phyloP scores from a whole-genome alignment of 306 rosid genomes.

The Abrus precatorius region DNA sequence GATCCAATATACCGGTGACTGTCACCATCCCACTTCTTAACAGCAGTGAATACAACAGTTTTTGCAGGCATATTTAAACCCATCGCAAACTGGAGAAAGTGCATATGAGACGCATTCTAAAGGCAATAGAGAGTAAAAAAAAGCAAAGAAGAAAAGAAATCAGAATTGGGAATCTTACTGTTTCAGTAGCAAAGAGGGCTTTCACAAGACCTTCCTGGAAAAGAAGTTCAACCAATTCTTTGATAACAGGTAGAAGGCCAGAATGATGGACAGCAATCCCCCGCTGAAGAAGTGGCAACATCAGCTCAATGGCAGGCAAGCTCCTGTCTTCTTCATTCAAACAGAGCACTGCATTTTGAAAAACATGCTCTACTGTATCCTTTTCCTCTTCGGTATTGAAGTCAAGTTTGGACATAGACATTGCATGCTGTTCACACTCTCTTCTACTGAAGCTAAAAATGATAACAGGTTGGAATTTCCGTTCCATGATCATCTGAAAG shows the following conservation, averaged over 20 bases:
- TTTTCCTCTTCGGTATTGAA: conserved; percentile 87
- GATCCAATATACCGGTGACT: conserved; percentile 96
- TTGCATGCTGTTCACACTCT: conserved; percentile 97
- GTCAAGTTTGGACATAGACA: conserved; percentile 97
- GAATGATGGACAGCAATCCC: conserved; percentile 99
- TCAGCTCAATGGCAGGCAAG: conserved; percentile 92
- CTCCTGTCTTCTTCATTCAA: conserved; percentile 93
- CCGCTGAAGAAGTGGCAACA: conserved; percentile 94
- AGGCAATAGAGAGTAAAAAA: conserved; percentile 26
- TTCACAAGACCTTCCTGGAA: conserved; percentile 99
- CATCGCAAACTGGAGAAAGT: conserved; percentile 89
- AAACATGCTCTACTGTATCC: conserved; percentile 82
- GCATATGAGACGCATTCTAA: conserved; percentile 28
- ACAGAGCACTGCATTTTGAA: conserved; percentile 85
- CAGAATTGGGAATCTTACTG: conserved; percentile 64
- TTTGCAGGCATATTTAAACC: conserved; percentile 99
- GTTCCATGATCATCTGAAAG: conserved; percentile 95
- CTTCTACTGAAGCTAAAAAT: conserved; percentile 97
- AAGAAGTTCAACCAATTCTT: conserved; percentile 96
- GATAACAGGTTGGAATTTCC: conserved; percentile 95
- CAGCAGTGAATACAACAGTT: conserved; percentile 96
- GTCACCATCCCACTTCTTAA: conserved; percentile 99
- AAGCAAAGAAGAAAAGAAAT: conserved; percentile 18
- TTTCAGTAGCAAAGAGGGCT: conserved; percentile 98
- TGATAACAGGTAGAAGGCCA: conserved; percentile 98